phyloP scores from a whole-genome alignment of 2,329 filamentous ascomycete genomes.

The Tetracladium maxilliforme region DNA sequence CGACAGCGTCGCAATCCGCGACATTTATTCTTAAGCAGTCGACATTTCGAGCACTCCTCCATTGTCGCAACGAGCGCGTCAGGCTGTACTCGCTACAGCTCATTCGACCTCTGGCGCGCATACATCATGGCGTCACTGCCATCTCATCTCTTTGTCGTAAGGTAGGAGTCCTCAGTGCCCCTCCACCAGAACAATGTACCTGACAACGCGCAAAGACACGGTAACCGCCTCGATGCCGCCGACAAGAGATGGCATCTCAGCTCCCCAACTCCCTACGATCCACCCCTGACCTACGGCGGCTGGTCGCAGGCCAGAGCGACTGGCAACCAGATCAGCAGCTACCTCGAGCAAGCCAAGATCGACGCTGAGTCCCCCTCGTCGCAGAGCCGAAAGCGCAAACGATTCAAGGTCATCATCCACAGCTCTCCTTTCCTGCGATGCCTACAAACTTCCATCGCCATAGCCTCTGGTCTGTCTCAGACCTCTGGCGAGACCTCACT shows the following conservation, averaged over 20 bases:
- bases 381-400: conserved; percentile 34
- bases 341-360: conserved; percentile 39
- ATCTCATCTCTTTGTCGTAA: conserved; percentile 33
- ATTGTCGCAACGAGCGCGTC: too few species aligned
- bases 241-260: conserved; percentile 92
- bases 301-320: conserved; percentile 78
- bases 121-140: conserved; percentile 32
- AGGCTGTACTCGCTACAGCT: too few species aligned
- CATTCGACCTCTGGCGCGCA: conserved; percentile 4
- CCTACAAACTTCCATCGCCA: conserved; percentile 79
- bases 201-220: conserved; percentile 44
- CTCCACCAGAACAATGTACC: conserved; percentile 1
- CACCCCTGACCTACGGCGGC: conserved; percentile 85
- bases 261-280: conserved; percentile 88
- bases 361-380: conserved; percentile 20
- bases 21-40: too few species aligned
- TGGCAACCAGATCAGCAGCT: conserved; percentile 68
- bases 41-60: too few species aligned
- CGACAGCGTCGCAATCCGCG: too few species aligned
- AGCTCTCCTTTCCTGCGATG: conserved; percentile 90
- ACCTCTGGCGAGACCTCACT: conserved; percentile 21
- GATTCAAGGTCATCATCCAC: conserved; percentile 73
- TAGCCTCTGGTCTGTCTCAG: conserved; percentile 71
- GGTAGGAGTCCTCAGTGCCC: conserved; percentile 17
- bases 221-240: conserved; percentile 82